Base-by-base conservation (phyloP, 129 eudicot species). In the Flaveria bidentis region DNA sequence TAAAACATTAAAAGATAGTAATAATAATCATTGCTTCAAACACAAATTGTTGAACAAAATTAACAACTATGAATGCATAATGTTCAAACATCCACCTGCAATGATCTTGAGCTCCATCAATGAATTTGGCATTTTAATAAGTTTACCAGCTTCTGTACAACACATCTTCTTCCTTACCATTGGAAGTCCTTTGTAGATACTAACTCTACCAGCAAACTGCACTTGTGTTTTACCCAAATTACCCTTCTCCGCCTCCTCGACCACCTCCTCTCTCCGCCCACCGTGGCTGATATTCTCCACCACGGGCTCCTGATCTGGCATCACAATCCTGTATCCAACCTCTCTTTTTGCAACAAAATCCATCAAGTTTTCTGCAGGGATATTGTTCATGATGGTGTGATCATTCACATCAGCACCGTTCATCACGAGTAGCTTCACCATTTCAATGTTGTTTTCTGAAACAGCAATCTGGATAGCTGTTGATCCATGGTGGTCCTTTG, bases 141-240 rank as follows among this genome's bases (percentile, higher is more conserved):
- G 91, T 75, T 83, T 87, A 72, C 98, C 98, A 8, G 97, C 84
- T 75, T 90, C 88, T 17, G 82, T 84, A 63, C 87, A 88, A 51
- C 72, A 25, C 14, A 44, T 78, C 39, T 78, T 81, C 69, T 60
- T 89, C 79, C 98, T 86, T 50, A 76, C 75, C 76, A 58, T 17
- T 15, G 98, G 98, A 66, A 88, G 96, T n/a, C 98, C 98, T 77
- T 81, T 87, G 68, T 90, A 93, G 13, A 93, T 75, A 78, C 91
- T 90, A 56, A 93, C 88, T 46, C 98, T 88, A 33, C 78, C 74
- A 71, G 33, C 70, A 80, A 64, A 67, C 2, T 49, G 30, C 22
- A 74, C 85, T 30, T 49, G 82, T 15, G 82, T 61, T 67, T 70
- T 82, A 67, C 81, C 83, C 39, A 53, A 62, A 30, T 16, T 75